Evolutionary conservation across 78 protist genomes (phyloP).

Genomic region (Monosiga brevicollis): DNA sequence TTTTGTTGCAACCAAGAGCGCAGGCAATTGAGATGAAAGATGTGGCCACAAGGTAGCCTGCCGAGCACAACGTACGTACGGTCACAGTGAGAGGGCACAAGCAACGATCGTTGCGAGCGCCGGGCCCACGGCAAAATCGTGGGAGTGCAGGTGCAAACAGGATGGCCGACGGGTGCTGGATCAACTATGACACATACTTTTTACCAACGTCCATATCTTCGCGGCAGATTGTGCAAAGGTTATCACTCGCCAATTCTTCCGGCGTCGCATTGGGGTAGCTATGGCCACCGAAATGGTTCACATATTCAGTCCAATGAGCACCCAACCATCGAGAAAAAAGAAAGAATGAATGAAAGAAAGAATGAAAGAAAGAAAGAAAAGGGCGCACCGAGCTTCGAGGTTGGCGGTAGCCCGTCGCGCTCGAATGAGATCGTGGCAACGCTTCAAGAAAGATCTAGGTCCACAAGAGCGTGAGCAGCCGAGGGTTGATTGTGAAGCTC

Average conservation of each 20-base stretch:
- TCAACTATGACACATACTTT: neutral
- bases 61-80: neutral
- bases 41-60: conserved; percentile 81
- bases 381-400: conserved; percentile 17
- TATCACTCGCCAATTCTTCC: conserved; percentile 59
- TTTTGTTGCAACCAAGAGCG: conserved; percentile 82
- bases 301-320: neutral
- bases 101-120: neutral
- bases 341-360: neutral
- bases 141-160: no score
- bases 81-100: no score
- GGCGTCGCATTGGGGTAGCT: conserved; percentile 58
- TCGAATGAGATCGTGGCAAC: conserved; percentile 25
- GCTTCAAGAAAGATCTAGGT: conserved; percentile 11
- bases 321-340: neutral
- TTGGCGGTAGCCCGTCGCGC: conserved; percentile 28
- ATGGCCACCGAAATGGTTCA: neutral
- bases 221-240: conserved; percentile 71
- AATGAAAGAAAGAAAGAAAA: neutral
- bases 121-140: neutral
- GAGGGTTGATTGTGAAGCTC: no score
- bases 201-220: conserved; percentile 54
- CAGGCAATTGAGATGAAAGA: conserved; percentile 76
- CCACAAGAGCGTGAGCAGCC: no score
- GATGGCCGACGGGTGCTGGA: no score